Conservation (phyloP, 2,329 filamentous ascomycete genomes). For the Apiospora sp. region DNA sequence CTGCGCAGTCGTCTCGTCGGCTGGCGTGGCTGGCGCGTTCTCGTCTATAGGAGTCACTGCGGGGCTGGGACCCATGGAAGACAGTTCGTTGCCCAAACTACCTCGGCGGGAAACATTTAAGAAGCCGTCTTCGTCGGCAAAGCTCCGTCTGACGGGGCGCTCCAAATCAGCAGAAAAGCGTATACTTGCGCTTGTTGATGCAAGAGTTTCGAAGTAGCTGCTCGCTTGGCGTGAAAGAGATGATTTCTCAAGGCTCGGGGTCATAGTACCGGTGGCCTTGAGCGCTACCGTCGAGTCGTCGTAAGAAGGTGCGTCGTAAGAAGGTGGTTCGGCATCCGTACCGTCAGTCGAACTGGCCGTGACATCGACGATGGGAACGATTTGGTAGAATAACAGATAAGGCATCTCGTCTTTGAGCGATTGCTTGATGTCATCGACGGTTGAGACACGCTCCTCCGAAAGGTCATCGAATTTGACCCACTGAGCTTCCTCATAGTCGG, state of each 20-base stretch:
- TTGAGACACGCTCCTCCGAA: constrained; percentile 70
- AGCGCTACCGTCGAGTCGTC: constrained; percentile 57
- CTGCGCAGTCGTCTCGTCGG: constrained; percentile 62
- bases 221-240: constrained; percentile 47
- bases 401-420: constrained; percentile 88
- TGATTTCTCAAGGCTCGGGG: constrained; percentile 40
- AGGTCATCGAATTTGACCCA: constrained; percentile 97
- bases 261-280: constrained; percentile 42
- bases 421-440: constrained; percentile 79
- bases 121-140: constrained; percentile 53
- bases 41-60: constrained; percentile 44
- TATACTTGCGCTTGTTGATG: constrained; percentile 54
- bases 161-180: constrained; percentile 65
- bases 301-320: constrained; percentile 70
- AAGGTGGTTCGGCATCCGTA: constrained; percentile 61
- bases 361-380: constrained; percentile 83
- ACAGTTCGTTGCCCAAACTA: constrained; percentile 56
- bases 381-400: constrained; percentile 94
- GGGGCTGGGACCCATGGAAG: constrained; percentile 51
- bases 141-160: constrained; percentile 54
- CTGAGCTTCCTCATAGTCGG: constrained; percentile 73
- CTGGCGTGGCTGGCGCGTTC: constrained; percentile 53
- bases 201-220: constrained; percentile 55
- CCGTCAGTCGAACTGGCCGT: constrained; percentile 56
- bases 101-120: constrained; percentile 51